Conservation (phyloP, 2,329 filamentous ascomycete species). For the Colletotrichum tabaci region DNA sequence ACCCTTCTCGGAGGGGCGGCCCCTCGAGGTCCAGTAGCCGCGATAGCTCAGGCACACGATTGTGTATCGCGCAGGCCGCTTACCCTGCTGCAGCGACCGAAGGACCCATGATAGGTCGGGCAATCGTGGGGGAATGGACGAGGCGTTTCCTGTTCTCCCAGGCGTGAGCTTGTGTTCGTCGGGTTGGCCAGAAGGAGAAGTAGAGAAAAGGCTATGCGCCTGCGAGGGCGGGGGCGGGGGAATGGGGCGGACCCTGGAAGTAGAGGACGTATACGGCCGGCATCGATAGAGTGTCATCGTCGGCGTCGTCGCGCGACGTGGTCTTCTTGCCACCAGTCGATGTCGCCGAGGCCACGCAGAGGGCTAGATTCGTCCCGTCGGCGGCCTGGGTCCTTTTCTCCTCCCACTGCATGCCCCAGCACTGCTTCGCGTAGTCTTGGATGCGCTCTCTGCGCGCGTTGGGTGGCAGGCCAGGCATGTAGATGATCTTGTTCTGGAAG, state of each 20-base stretch:
- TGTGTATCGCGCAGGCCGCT: constrained; percentile 56
- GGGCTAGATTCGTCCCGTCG: constrained; percentile 76
- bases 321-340: constrained; percentile 37
- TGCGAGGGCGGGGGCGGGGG: constrained; percentile 16
- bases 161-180: constrained; percentile 29
- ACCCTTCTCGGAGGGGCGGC: constrained; percentile 78
- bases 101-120: constrained; percentile 70
- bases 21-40: constrained; percentile 84
- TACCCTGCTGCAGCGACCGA: constrained; percentile 57
- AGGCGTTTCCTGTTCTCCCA: constrained; percentile 66
- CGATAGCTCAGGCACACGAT: constrained; percentile 75
- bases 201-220: neutral
- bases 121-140: constrained; percentile 70
- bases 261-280: constrained; percentile 69
- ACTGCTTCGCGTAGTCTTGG: constrained; percentile 72
- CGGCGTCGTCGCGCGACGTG: constrained; percentile 30
- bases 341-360: constrained; percentile 67
- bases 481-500: constrained; percentile 87
- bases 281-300: constrained; percentile 21
- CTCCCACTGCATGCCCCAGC: constrained; percentile 76
- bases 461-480: constrained; percentile 83
- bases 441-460: constrained; percentile 79
- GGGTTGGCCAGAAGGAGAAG: constrained; percentile 24
- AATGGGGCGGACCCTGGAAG: constrained; percentile 64
- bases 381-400: constrained; percentile 72